Conservation (phyloP, 2,329 filamentous ascomycete genomes). For the Calcarisporium arbuscula region DNA sequence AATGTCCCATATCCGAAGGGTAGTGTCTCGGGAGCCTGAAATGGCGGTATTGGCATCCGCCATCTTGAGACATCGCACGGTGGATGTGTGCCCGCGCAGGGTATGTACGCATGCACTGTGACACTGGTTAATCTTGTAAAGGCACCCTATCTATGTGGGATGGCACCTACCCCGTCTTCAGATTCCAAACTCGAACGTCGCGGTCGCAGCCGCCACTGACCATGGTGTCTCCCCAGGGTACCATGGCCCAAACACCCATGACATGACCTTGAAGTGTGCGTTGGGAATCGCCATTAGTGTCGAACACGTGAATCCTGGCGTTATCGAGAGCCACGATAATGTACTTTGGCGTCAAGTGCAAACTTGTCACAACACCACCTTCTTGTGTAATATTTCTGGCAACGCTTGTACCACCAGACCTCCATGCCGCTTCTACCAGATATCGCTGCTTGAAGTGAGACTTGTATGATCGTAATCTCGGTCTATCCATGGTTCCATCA, state of each 20-base stretch:
- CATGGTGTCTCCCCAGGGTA: conserved; percentile 90
- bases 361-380: conserved; percentile 90
- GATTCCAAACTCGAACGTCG: conserved; percentile 94
- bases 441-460: conserved; percentile 98
- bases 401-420: conserved; percentile 78
- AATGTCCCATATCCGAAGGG: conserved; percentile 91
- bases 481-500: conserved; percentile 43
- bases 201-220: conserved; percentile 96
- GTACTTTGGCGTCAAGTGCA: conserved; percentile 91
- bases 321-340: conserved; percentile 98
- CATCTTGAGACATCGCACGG: conserved; percentile 96
- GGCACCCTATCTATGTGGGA: not conserved
- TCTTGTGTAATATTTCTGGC: conserved; percentile 90
- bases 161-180: conserved; percentile 72
- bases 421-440: conserved; percentile 95
- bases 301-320: conserved; percentile 96
- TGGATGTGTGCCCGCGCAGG: conserved; percentile 90
- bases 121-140: conserved; percentile 12
- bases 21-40: conserved; percentile 92
- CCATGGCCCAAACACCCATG: conserved; percentile 99
- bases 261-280: conserved; percentile 91
- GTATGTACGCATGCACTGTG: conserved; percentile 68
- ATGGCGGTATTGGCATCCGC: conserved; percentile 90
- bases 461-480: conserved; percentile 77
- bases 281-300: conserved; percentile 81